Base-by-base conservation (phyloP, 768 basidiomycete species). In the Suillus alpinus region DNA sequence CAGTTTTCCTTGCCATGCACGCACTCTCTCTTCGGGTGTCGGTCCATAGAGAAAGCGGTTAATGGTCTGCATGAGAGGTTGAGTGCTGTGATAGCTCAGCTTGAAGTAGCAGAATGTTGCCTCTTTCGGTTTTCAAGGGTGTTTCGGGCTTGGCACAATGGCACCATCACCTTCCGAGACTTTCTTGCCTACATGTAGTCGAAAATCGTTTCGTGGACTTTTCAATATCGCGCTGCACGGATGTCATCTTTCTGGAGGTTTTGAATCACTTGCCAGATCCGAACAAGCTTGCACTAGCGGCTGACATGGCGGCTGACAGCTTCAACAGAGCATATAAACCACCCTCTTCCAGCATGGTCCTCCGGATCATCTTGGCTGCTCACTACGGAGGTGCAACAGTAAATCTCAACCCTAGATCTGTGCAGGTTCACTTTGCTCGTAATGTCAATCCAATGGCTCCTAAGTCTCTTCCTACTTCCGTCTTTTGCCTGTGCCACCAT, bases 1-100 rank as follows among this genome's bases (percentile, higher is more conserved):
- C 58, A 99, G 78, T 75, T 92, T 94, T 20, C 81, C 68, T 73
- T 98, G 95, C 97, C 97, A 99, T 76, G 84, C 83, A 56, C 90
- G 85, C 13, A 98, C 89, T 69, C 85, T 87, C 78, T 99, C 97
- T 75, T 98, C 95, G 26, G 95, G 90, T 0, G 96, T 94, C 18
- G 95, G 96, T 2, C 97, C 97, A 77, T 98, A 98, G 49, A 99
- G 76, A 73, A 95, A 95, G 44, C 94, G 87, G 73, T 94, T 95
- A 70, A 98, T 89, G 37, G 88, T 76, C 73, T 94, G 91, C 91
- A 94, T 93, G 63, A 39, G 69, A 50, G 64, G 63, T 16, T 41
- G 62, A 52, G 57, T 29, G 37, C 53, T 39, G 36, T 53, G 20
- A 14, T 55, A 49, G 47, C 47, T 47, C 14, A 9, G 16, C 23